Conservation (phyloP, 1,139 yeast species). For the Debaryomyces subglobosus region DNA sequence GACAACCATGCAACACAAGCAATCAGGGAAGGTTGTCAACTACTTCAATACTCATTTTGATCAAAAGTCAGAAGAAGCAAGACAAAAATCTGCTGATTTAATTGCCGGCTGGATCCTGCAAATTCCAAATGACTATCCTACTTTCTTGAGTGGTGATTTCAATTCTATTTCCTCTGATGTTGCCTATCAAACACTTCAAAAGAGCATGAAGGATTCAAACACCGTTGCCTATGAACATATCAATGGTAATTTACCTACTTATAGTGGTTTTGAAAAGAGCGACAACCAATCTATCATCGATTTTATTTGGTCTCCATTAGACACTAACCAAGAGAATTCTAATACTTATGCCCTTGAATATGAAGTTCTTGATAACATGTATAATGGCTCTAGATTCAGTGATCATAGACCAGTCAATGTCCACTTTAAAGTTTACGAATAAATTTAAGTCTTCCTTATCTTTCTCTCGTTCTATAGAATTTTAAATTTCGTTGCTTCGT, state of each 20-base stretch:
- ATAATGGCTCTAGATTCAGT: constrained; percentile 32
- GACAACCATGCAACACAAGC: constrained; percentile 30
- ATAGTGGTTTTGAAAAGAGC: constrained; percentile 40
- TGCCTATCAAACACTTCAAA: constrained; percentile 35
- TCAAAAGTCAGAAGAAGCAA: constrained; percentile 43
- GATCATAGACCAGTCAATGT: constrained; percentile 50
- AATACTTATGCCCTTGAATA: constrained; percentile 28
- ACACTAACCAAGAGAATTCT: constrained; percentile 13
- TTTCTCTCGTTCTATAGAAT: neutral
- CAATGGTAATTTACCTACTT: constrained; percentile 35
- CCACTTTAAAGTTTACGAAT: constrained; percentile 22
- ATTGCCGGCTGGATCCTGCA: constrained; percentile 35
- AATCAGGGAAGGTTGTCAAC: constrained; percentile 29
- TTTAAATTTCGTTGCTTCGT: neutral
- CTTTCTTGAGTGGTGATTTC: constrained; percentile 44
- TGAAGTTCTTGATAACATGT: constrained; percentile 36
- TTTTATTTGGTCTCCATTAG: constrained; percentile 32
- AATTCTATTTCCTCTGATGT: constrained; percentile 35
- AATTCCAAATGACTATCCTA: constrained; percentile 32
- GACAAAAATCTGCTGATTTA: constrained; percentile 31
- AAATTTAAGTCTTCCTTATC: neutral
- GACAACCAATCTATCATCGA: constrained; percentile 27
- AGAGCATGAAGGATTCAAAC: constrained; percentile 25
- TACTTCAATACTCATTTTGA: constrained; percentile 49
- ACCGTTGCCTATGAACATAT: constrained; percentile 22